Percentiles rank a stretch among this genome's conserved stretches.
Conservation (phyloP, 129 eudicot species). For the Deinandra increscens region DNA sequence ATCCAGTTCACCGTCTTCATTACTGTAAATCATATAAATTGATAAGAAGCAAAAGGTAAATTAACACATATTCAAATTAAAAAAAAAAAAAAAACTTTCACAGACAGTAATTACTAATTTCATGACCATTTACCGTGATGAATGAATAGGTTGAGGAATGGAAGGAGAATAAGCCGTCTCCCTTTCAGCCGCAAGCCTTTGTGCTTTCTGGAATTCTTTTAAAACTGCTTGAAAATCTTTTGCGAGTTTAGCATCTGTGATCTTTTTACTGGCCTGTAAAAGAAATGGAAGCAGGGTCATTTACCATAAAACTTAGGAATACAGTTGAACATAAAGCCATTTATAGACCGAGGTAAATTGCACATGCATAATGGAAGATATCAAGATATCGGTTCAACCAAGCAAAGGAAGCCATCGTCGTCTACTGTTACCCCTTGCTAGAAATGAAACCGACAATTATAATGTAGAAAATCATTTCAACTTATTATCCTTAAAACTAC, state of each 20-base stretch:
- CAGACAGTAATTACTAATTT: constrained; percentile 10
- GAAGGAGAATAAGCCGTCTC: constrained; percentile 86
- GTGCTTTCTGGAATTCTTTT: constrained; percentile 89
- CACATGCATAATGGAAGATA: not conserved
- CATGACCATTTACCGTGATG: constrained; percentile 56
- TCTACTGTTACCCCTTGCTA: not conserved
- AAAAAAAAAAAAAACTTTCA: not conserved
- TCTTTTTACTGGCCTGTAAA: constrained; percentile 79
- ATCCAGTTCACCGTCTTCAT: constrained; percentile 50
- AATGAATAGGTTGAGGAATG: constrained; percentile 70
- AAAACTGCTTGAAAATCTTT: constrained; percentile 89
- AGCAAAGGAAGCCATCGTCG: not conserved
- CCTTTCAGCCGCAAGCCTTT: constrained; percentile 83
- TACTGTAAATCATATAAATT: constrained; percentile 39
- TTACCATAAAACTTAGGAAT: not conserved
- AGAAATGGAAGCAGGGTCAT: not conserved
- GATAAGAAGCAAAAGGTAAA: not conserved
- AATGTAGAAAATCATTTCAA: constrained; percentile 9
- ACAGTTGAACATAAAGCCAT: not conserved
- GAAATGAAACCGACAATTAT: not conserved
- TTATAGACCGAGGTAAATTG: not conserved
- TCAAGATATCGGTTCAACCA: not conserved
- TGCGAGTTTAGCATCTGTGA: constrained; percentile 91
- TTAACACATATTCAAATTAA: not conserved
- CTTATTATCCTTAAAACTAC: not conserved